Evolutionary conservation across 768 basidiomycete genomes (phyloP), one percentile per base, ranked within the genome.

Genomic region (Glaciozyma martinii): DNA sequence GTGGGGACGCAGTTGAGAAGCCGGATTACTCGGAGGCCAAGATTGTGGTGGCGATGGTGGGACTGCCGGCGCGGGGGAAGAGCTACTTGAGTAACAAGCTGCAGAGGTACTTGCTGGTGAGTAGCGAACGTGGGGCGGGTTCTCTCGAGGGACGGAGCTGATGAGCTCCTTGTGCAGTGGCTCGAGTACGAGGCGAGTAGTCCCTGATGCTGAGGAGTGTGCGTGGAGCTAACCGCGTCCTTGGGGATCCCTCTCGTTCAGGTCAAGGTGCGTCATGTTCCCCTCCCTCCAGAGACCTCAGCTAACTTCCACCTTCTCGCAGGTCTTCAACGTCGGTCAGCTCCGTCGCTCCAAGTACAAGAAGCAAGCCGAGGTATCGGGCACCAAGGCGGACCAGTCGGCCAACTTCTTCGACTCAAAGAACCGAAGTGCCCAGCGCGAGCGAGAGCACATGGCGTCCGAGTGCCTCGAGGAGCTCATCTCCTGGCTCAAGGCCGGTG

Each of bases 241-340:
- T 60, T n/a, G 9, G n/a, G n/a, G n/a, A 15, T 57, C 56, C 5
- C 10, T 44, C 27, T 18, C 23, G 2, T 25, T 21, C 55, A 57
- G 57, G 3, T 50, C 59, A 67, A 66, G 55, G 67, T 61, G 4
- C 21, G 55, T 50, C 61, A 27, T 25, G 40, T 58, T 50, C 21
- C 1, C 5, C 23, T 21, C 37, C 21, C 32, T 8, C 16, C 12
- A 29, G 40, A 13, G 55, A 13, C 3, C 43, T n/a, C 23, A 25
- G 37, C 25, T 30, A 10, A 62, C 32, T 47, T 13, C 9, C 37
- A 27, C n/a, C 13, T 8, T 25, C 25, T 3, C 44, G 2, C 57
- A 92, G 88, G 95, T 98, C 8, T 98, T 98, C 81, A 98, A 99
- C 74, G 95, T 98, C 33, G 95, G 94, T 9, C 94, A 98, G 46